Conservation (phyloP, 2,329 filamentous ascomycete species). For the Fusarium devonianum region DNA sequence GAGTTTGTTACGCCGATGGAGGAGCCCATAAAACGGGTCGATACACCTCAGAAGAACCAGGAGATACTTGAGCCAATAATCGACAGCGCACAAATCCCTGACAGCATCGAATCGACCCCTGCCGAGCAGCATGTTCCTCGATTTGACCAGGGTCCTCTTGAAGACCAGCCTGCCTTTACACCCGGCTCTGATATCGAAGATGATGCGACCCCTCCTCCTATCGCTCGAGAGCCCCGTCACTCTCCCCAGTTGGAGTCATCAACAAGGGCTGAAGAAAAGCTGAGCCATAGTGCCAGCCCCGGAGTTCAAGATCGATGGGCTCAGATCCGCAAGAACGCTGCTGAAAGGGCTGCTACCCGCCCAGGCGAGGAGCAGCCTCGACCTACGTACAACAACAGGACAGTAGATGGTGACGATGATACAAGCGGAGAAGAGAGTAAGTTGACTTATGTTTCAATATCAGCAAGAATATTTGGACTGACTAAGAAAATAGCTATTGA, state of each 20-base stretch:
- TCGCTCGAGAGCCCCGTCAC: slow-evolving; percentile 51
- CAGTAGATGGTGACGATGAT: slow-evolving; percentile 76
- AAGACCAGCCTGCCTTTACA: slow-evolving; percentile 84
- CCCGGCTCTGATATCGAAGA: slow-evolving; percentile 64
- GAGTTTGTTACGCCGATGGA: slow-evolving; percentile 39
- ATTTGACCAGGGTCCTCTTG: slow-evolving; percentile 89
- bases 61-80: slow-evolving; percentile 34
- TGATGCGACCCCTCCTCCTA: slow-evolving; percentile 61
- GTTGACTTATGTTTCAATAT: slow-evolving; percentile 49
- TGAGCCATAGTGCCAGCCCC: slow-evolving; percentile 45
- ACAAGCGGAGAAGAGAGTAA: slow-evolving; percentile 95
- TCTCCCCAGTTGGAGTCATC: slow-evolving; percentile 38
- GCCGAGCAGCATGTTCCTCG: slow-evolving; percentile 53
- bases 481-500: slow-evolving; percentile 76
- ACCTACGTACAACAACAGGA: slow-evolving; percentile 63
- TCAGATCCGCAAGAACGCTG: slow-evolving; percentile 93
- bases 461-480: slow-evolving; percentile 19
- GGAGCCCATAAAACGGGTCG: slow-evolving; percentile 24
- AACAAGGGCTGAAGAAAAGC: slow-evolving; percentile 45
- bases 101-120: slow-evolving; percentile 17
- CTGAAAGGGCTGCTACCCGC: slow-evolving; percentile 74
- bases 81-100: slow-evolving; percentile 31
- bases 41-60: slow-evolving; percentile 34
- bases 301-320: slow-evolving; percentile 82
- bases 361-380: slow-evolving; percentile 71